Evolutionary conservation across 2,329 filamentous ascomycete species (phyloP).

Genomic region (Epichloe uncinata): DNA sequence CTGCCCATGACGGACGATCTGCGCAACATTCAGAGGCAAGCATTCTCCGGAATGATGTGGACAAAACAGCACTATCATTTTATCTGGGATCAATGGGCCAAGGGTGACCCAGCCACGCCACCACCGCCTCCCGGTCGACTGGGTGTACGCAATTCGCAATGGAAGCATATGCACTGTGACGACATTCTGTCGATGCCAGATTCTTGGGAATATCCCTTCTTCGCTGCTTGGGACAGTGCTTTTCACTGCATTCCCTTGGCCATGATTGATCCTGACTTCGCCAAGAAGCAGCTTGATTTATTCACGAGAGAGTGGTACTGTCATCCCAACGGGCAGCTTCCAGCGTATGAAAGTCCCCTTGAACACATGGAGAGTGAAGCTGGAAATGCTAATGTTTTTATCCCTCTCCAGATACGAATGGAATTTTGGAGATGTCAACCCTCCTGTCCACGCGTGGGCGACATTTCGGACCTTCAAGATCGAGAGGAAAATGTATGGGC

Average conservation of each 20-base stretch:
- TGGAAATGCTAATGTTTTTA: conserved; percentile 7
- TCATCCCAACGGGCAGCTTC: conserved; percentile 90
- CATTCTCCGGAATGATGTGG: conserved; percentile 96
- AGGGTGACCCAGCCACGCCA: conserved; percentile 78
- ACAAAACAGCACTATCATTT: conserved; percentile 96
- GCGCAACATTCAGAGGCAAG: conserved; percentile 88
- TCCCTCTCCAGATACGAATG: conserved; percentile 53
- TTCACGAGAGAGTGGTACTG: conserved; percentile 98
- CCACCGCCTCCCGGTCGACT: conserved; percentile 73
- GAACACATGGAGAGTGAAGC: not conserved
- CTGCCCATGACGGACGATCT: conserved; percentile 88
- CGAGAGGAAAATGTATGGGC: conserved; percentile 90
- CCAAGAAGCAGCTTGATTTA: conserved; percentile 93
- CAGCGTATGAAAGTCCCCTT: conserved; percentile 45
- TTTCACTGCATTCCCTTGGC: conserved; percentile 94
- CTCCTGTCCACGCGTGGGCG: conserved; percentile 91
- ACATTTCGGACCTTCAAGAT: conserved; percentile 97
- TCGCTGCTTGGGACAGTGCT: conserved; percentile 92
- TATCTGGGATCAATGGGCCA: conserved; percentile 96
- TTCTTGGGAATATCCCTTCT: conserved; percentile 97
- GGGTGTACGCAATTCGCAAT: conserved; percentile 70
- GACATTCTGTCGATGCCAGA: conserved; percentile 97
- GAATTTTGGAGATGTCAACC: conserved; percentile 97
- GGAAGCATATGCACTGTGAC: conserved; percentile 91
- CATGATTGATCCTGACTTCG: conserved; percentile 96